phyloP scores from a whole-genome alignment of 805 yeast genomes.

The Metschnikowia aberdeeniae region DNA sequence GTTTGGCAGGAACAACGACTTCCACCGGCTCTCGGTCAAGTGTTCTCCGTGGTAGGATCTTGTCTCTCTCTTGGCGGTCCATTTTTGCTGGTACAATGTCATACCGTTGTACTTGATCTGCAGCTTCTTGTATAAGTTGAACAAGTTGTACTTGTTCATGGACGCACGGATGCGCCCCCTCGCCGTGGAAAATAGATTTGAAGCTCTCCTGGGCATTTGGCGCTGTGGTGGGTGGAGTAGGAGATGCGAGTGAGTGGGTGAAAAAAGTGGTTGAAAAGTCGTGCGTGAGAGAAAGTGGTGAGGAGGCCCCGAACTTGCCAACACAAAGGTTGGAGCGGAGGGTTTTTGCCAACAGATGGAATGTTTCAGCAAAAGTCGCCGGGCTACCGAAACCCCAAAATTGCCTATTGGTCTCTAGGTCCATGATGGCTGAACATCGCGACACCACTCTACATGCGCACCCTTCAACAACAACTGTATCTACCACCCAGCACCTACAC shows the following conservation, averaged over 20 bases:
- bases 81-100: slow-evolving; percentile 87
- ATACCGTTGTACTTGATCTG: slow-evolving; percentile 49
- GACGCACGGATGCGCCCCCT: slow-evolving; percentile 81
- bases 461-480: too few relatives aligned
- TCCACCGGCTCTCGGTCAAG: slow-evolving; percentile 79
- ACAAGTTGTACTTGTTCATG: slow-evolving; percentile 86
- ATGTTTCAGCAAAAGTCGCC: too few relatives aligned
- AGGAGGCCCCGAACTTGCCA: background rate
- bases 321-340: too few relatives aligned
- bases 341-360: too few relatives aligned
- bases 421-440: too few relatives aligned
- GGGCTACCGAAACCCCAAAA: too few relatives aligned
- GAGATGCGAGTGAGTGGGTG: slow-evolving; percentile 2
- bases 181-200: slow-evolving; percentile 51
- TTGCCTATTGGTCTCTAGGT: too few relatives aligned
- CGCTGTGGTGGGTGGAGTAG: slow-evolving; percentile 2
- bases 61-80: slow-evolving; percentile 86
- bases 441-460: too few relatives aligned
- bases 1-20: slow-evolving; percentile 61
- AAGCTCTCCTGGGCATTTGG: slow-evolving; percentile 60
- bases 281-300: slow-evolving; percentile 11
- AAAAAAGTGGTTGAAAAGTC: slow-evolving; percentile 11
- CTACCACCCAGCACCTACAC: too few relatives aligned
- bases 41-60: slow-evolving; percentile 96
- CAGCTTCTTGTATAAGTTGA: slow-evolving; percentile 77